Conservation (phyloP, 2,329 filamentous ascomycete species). For the Ophiostoma sp. region DNA sequence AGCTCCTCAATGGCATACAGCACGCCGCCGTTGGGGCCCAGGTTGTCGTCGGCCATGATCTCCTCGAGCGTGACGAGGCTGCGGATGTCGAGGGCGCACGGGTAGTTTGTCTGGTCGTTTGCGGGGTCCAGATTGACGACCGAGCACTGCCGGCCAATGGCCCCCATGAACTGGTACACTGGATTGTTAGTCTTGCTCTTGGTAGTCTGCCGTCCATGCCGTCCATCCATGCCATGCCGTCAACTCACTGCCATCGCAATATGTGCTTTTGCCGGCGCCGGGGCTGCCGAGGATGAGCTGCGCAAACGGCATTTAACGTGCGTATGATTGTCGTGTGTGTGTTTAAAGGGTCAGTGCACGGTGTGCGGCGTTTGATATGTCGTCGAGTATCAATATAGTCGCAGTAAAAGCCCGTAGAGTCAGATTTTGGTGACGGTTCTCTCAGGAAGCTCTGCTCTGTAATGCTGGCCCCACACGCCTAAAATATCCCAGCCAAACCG, state of each 20-base stretch:
- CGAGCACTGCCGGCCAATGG: slow-evolving; percentile 90
- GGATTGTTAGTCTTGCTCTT: neutral
- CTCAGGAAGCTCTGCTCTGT: slow-evolving; percentile 12
- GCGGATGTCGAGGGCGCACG: slow-evolving; percentile 84
- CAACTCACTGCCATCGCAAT: slow-evolving; percentile 79
- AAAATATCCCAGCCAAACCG: slow-evolving; percentile 2
- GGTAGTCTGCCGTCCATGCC: neutral
- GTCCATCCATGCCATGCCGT: neutral
- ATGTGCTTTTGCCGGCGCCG: slow-evolving; percentile 92
- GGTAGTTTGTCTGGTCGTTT: slow-evolving; percentile 87
- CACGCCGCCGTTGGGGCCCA: slow-evolving; percentile 89
- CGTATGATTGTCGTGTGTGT: no score
- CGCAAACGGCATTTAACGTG: slow-evolving; percentile 52
- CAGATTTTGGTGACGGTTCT: neutral
- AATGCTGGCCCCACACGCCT: slow-evolving; percentile 5
- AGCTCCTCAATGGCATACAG: slow-evolving; percentile 93
- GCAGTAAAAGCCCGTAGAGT: neutral
- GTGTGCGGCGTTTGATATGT: neutral
- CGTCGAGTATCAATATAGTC: neutral
- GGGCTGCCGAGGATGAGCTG: slow-evolving; percentile 92
- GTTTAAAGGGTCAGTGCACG: no score
- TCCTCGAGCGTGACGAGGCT: slow-evolving; percentile 85
- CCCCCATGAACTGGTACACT: slow-evolving; percentile 96
- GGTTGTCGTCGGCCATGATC: slow-evolving; percentile 83
- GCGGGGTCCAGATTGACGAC: slow-evolving; percentile 96